Conservation (phyloP, 2,329 filamentous ascomycete genomes). For the Ceratocystis cubensis region DNA sequence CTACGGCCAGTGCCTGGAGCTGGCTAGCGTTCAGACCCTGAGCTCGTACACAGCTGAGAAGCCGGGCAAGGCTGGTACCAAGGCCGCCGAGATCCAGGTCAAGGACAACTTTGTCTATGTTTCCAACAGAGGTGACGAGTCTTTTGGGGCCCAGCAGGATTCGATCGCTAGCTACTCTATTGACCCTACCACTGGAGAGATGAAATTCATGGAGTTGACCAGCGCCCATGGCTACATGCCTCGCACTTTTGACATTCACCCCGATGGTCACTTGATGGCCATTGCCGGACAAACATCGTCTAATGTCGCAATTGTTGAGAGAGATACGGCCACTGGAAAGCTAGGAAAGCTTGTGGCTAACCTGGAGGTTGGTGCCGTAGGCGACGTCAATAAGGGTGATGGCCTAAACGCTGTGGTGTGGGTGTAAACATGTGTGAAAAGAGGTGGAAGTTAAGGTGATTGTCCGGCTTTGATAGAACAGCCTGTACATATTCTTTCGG, state of each 20-base stretch:
- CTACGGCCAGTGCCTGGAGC: slow-evolving; percentile 37
- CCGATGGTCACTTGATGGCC: slow-evolving; percentile 45
- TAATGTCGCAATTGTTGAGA: slow-evolving; percentile 44
- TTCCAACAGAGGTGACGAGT: slow-evolving; percentile 49
- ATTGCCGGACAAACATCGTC: slow-evolving; percentile 50
- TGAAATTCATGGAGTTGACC: slow-evolving; percentile 41
- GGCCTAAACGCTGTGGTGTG: slow-evolving; percentile 38
- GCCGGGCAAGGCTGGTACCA: slow-evolving; percentile 34
- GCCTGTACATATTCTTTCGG: neutral
- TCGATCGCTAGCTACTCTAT: slow-evolving; percentile 43
- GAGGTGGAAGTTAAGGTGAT: neutral
- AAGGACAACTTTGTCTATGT: slow-evolving; percentile 45
- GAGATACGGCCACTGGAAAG: slow-evolving; percentile 43
- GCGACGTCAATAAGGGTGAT: slow-evolving; percentile 34
- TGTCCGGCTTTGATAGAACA: neutral
- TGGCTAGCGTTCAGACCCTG: slow-evolving; percentile 35
- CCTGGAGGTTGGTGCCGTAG: slow-evolving; percentile 31
- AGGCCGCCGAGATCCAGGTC: slow-evolving; percentile 44
- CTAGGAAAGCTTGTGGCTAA: slow-evolving; percentile 38
- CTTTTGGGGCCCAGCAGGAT: slow-evolving; percentile 42
- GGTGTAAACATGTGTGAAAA: slow-evolving; percentile 22
- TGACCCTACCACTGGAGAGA: slow-evolving; percentile 33
- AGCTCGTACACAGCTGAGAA: slow-evolving; percentile 36
- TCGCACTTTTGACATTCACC: slow-evolving; percentile 50
- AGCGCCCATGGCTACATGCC: slow-evolving; percentile 48